Conservation (phyloP, 176 grass and related monocot species). For the Oryza nivara region DNA sequence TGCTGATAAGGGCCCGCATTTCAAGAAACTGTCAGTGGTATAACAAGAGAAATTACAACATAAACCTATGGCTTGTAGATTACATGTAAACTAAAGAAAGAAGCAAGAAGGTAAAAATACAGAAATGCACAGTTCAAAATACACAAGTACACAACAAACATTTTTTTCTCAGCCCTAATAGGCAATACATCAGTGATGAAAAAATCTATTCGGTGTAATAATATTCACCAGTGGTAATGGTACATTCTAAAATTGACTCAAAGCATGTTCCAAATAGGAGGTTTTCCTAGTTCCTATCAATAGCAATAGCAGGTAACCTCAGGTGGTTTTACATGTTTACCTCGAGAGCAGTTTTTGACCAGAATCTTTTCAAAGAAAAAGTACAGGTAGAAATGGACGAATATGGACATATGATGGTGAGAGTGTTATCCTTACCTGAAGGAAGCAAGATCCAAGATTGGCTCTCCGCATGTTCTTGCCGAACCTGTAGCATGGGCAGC, state of each 20-base stretch:
- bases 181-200: not conserved
- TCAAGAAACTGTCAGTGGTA: conserved; percentile 13
- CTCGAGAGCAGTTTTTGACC: not conserved
- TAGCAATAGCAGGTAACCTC: not conserved
- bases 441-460: conserved; percentile 87
- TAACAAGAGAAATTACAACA: conserved; percentile 13
- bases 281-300: conserved; percentile 28
- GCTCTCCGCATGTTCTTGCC: conserved; percentile 91
- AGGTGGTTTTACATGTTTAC: conserved; percentile 31
- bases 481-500: conserved; percentile 93
- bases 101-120: not conserved
- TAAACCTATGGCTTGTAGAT: not conserved
- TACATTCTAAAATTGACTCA: not conserved
- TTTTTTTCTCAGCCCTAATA: not conserved
- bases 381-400: conserved; percentile 28
- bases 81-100: not conserved
- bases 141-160: not conserved
- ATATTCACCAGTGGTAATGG: not conserved
- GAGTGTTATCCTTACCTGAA: conserved; percentile 71
- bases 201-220: not conserved
- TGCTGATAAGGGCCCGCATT: not conserved
- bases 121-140: conserved; percentile 5
- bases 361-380: not conserved
- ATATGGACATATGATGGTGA: not conserved
- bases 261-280: not conserved